phyloP scores from a whole-genome alignment of 2,329 filamentous ascomycete species.

The Aspergillus jensenii region DNA sequence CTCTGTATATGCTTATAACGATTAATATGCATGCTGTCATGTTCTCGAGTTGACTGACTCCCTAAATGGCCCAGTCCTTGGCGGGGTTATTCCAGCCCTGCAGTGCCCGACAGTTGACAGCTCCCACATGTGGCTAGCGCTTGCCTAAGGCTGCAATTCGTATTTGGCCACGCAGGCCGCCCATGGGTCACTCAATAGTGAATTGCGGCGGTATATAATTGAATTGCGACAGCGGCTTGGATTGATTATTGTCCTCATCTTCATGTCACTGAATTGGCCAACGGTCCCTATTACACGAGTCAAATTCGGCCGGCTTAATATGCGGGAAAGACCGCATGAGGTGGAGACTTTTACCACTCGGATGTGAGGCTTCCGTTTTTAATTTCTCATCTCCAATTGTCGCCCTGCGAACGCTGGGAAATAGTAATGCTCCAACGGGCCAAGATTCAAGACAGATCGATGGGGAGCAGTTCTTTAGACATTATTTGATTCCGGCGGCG shows the following conservation, averaged over 20 bases:
- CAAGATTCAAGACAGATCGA: neutral
- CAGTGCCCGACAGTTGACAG: neutral
- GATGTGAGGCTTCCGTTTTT: constrained; percentile 3
- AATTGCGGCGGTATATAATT: neutral
- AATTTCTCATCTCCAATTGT: constrained; percentile 2
- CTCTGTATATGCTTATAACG: neutral
- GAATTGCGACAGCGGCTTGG: neutral
- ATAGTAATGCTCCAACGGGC: neutral
- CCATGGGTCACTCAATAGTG: neutral
- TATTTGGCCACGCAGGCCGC: neutral
- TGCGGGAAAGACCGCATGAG: constrained; percentile 5
- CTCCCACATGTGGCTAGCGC: neutral
- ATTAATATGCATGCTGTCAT: neutral
- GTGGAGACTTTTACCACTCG: constrained; percentile 4
- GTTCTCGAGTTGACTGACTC: neutral
- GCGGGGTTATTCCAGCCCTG: neutral
- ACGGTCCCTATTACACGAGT: neutral
- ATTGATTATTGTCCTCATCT: neutral
- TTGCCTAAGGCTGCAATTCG: neutral
- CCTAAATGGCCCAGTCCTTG: neutral
- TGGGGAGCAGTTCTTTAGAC: neutral
- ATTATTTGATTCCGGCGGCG: too few species aligned
- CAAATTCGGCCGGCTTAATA: neutral
- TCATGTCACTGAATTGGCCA: neutral
- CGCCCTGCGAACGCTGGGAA: neutral